phyloP scores from a whole-genome alignment of 164 flowering plant species.

The Magnolia officinalis region DNA sequence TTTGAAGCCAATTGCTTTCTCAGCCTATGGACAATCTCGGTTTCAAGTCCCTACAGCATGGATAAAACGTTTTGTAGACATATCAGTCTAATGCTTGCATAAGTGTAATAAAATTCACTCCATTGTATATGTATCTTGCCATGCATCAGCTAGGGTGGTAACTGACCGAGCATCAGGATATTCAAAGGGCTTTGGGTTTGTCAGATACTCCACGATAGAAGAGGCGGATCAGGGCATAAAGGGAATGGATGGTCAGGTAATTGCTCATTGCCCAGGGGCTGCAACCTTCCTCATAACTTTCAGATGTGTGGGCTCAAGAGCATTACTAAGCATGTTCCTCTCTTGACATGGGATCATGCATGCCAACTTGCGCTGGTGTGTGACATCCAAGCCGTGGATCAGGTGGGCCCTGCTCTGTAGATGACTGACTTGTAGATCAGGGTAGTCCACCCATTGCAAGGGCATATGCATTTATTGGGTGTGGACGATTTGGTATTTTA shows the following conservation, averaged over 20 bases:
- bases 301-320: background rate
- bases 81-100: background rate
- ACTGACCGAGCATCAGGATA: constrained; percentile 15
- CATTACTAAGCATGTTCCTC: background rate
- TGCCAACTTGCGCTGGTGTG: background rate
- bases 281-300: background rate
- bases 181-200: constrained; percentile 25
- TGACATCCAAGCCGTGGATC: background rate
- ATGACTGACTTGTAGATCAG: background rate
- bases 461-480: no score
- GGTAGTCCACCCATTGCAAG: no score
- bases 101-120: background rate
- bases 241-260: constrained; percentile 29
- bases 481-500: no score
- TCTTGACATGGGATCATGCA: background rate
- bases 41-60: background rate
- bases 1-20: background rate
- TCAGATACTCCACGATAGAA: constrained; percentile 14
- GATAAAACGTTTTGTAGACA: background rate
- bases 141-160: constrained; percentile 14
- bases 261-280: background rate
- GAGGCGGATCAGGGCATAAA: constrained; percentile 23
- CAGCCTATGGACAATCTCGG: background rate
- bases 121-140: background rate
- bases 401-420: background rate